phyloP scores from a whole-genome alignment of 441 rosid species.

The Bruguiera hainesii region DNA sequence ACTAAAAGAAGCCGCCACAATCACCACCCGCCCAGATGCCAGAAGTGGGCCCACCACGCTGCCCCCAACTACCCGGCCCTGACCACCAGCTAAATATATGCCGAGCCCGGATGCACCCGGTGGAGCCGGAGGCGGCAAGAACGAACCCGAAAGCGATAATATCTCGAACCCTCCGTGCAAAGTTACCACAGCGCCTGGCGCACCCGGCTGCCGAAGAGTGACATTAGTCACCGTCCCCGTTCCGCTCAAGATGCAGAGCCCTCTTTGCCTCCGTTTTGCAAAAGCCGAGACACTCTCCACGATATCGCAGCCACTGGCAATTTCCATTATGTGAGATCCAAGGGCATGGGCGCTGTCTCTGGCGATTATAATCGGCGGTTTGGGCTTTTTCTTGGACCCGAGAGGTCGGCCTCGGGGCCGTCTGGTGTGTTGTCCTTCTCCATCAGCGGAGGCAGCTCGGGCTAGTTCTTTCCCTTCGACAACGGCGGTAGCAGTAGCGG shows the following conservation, averaged over 20 bases:
- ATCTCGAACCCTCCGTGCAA: constrained; percentile 88
- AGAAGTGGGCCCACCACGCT: constrained; percentile 63
- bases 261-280: constrained; percentile 71
- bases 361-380: constrained; percentile 78
- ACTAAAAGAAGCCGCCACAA: constrained; percentile 87
- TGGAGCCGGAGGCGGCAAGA: constrained; percentile 89
- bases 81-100: constrained; percentile 76
- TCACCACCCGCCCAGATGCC: constrained; percentile 73
- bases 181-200: constrained; percentile 69
- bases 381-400: constrained; percentile 80
- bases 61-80: constrained; percentile 83
- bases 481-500: background rate
- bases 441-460: constrained; percentile 6
- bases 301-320: constrained; percentile 64
- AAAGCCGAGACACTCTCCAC: constrained; percentile 68
- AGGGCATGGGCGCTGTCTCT: constrained; percentile 88
- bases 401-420: constrained; percentile 83
- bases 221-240: constrained; percentile 80
- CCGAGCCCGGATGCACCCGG: constrained; percentile 74
- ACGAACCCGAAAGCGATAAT: constrained; percentile 76
- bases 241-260: constrained; percentile 77
- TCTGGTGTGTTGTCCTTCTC: constrained; percentile 52
- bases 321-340: constrained; percentile 83
- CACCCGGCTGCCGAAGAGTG: constrained; percentile 64
- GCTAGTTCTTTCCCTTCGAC: constrained; percentile 34